phyloP scores from a whole-genome alignment of 1,284 basidiomycete species.

The Schizopora paradoxa region DNA sequence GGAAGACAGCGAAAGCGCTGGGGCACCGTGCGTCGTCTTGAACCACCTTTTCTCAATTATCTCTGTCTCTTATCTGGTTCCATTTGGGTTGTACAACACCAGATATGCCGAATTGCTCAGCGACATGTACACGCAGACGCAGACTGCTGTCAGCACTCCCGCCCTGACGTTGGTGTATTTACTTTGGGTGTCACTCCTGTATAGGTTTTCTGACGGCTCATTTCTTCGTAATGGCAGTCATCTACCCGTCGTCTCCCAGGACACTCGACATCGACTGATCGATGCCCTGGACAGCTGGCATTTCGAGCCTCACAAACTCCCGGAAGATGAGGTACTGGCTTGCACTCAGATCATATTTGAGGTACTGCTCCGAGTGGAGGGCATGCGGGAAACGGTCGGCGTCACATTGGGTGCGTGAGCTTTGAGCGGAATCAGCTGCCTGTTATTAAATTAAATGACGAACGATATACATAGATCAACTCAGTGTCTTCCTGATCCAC shows the following conservation, averaged over 20 bases:
- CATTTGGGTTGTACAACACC: conserved; percentile 11
- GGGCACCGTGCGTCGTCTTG: conserved; percentile 38
- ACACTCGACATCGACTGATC: conserved; percentile 52
- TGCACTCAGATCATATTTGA: conserved; percentile 80
- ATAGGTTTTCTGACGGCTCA: conserved; percentile 27
- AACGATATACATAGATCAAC: conserved; percentile 43
- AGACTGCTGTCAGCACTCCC: conserved; percentile 60
- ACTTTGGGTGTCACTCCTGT: conserved; percentile 15
- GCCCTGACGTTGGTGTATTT: conserved; percentile 37
- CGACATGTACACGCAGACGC: conserved; percentile 78
- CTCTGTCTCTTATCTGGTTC: conserved; percentile 9
- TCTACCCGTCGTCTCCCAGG: conserved; percentile 30
- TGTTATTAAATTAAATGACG: conserved; percentile 20
- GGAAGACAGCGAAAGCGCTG: conserved; percentile 47
- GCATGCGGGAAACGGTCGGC: conserved; percentile 61
- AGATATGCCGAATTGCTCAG: conserved; percentile 74
- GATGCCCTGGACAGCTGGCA: conserved; percentile 70
- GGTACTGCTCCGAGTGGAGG: conserved; percentile 65
- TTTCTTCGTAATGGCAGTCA: conserved; percentile 22
- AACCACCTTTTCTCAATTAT: conserved; percentile 8
- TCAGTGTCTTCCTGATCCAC: conserved; percentile 74
- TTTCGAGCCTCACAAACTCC: conserved; percentile 80
- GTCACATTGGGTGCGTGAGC: conserved; percentile 58
- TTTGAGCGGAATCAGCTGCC: conserved; percentile 9
- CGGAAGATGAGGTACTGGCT: conserved; percentile 73